phyloP scores from a whole-genome alignment of 73 alveolate genomes.

The Diophrys appendiculata region DNA sequence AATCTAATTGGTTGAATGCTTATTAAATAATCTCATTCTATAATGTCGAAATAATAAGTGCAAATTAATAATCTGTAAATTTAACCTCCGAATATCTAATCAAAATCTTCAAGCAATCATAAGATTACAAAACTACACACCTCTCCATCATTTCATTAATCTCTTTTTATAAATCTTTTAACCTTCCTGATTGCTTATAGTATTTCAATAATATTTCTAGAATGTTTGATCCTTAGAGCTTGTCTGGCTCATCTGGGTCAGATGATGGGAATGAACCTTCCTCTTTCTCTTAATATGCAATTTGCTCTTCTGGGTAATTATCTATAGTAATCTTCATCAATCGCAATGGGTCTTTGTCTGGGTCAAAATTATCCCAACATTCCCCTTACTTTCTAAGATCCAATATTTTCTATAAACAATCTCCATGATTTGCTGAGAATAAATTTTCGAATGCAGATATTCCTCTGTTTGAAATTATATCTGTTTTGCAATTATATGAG shows the following conservation, averaged over 20 bases:
- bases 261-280: not conserved
- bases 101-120: not conserved
- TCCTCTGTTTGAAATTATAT: no score
- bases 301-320: not conserved
- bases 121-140: not conserved
- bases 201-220: not conserved
- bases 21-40: no score
- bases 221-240: not conserved
- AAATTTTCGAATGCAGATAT: no score
- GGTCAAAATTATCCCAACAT: not conserved
- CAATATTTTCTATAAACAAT: no score
- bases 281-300: not conserved
- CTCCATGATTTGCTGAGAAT: no score
- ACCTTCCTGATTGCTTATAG: not conserved
- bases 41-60: no score
- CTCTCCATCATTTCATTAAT: not conserved
- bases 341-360: not conserved
- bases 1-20: no score
- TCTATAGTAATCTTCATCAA: not conserved
- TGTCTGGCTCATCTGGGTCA: not conserved
- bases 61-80: no score
- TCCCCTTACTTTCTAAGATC: not conserved
- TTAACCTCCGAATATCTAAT: no score
- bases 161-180: no score
- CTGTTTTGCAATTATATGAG: no score